These are phyloP conservation scores for Rhodotorula paludigena DNA, from an alignment of 768 basidiomycete genomes.

Conservation along the genomic window DNA sequence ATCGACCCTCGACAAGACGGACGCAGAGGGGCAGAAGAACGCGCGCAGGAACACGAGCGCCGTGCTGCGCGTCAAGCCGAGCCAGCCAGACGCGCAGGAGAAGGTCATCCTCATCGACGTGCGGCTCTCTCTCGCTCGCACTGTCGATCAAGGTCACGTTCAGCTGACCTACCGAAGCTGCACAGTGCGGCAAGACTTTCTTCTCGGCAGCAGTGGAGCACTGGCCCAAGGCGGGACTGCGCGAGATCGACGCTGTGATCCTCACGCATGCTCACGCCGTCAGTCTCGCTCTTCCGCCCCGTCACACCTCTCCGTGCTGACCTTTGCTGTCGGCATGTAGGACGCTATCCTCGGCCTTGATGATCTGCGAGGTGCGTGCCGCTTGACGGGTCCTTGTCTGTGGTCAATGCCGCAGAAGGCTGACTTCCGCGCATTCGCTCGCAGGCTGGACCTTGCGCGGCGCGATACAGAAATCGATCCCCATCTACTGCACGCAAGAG, in stretches of 20 bases:
- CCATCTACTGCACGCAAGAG: constrained; percentile 63
- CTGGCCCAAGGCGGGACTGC: constrained; percentile 68
- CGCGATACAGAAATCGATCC: constrained; percentile 66
- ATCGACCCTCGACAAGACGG: constrained; percentile 38
- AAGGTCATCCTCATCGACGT: constrained; percentile 11
- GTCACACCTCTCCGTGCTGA: constrained; percentile 13
- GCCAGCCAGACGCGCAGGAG: background rate
- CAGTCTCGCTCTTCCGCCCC: background rate
- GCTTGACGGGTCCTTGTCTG: background rate
- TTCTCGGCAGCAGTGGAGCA: constrained; percentile 48
- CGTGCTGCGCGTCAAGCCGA: constrained; percentile 54
- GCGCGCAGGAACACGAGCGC: constrained; percentile 76
- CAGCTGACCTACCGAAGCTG: too few relatives aligned
- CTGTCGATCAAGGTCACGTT: too few relatives aligned
- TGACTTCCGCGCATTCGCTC: too few relatives aligned
- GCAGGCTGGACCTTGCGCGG: constrained; percentile 67
- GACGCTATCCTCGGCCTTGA: constrained; percentile 83
- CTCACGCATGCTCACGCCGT: constrained; percentile 83
- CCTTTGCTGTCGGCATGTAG: constrained; percentile 41
- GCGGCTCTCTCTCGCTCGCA: background rate
- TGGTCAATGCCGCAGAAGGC: background rate
- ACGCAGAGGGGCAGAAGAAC: constrained; percentile 55
- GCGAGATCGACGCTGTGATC: constrained; percentile 67
- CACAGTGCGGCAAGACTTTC: constrained; percentile 48
- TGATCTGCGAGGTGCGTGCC: constrained; percentile 66